phyloP scores from a whole-genome alignment of 2,329 filamentous ascomycete species.

The Sporothrix dimorphospora region DNA sequence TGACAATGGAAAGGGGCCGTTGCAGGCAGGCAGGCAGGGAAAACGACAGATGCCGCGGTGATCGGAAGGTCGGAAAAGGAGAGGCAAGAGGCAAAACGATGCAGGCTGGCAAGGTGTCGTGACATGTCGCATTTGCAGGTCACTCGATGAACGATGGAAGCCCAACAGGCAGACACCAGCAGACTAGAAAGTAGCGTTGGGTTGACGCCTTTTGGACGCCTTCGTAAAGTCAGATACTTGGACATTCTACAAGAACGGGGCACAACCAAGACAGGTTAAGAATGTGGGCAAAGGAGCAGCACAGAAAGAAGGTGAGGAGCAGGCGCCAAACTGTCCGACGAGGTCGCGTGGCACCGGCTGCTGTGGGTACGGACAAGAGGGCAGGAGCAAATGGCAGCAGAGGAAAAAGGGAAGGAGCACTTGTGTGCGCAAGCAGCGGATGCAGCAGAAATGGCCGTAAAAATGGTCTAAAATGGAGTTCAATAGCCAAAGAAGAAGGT shows the following conservation, averaged over 20 bases:
- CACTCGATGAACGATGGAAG: background rate
- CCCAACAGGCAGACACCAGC: background rate
- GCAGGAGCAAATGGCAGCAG: slow-evolving; percentile 7
- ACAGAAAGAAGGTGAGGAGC: background rate
- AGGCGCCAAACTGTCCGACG: background rate
- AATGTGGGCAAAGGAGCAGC: background rate
- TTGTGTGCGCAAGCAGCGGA: background rate
- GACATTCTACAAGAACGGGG: background rate
- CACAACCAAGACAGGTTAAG: background rate
- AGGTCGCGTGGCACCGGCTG: slow-evolving; percentile 4
- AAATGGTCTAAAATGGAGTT: too few relatives aligned
- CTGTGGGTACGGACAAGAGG: background rate
- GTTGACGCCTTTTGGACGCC: background rate
- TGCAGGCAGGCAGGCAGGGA: background rate
- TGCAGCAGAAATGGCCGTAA: background rate
- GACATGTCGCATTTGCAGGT: background rate
- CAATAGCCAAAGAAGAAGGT: background rate
- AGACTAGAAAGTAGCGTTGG: background rate
- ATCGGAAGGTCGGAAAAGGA: background rate
- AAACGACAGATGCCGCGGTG: background rate
- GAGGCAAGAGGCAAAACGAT: background rate
- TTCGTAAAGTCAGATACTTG: background rate
- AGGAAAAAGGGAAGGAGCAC: slow-evolving; percentile 3
- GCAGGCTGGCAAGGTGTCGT: background rate
- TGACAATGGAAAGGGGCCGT: background rate